Base-by-base conservation (phyloP, 2,329 filamentous ascomycete species). In the Diaporthe vaccinii region DNA sequence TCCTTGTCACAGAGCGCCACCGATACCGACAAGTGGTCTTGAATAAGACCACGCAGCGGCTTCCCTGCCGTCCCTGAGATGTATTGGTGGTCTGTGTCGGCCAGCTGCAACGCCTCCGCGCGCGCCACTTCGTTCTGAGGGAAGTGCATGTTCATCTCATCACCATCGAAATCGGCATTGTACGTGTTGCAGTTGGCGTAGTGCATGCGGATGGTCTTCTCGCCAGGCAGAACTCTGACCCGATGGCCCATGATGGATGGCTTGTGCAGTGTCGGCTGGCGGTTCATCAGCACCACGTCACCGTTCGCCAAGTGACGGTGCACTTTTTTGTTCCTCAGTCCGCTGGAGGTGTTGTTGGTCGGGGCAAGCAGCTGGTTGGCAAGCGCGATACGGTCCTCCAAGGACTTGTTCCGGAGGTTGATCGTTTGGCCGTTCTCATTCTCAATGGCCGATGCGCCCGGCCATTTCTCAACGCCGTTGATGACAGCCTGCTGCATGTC, bases 81-180 rank as follows among this genome's bases (percentile, higher is more conserved):
- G 82, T 99, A 99, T 81, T 99, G 97, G 81, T 98, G 96, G 82
- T 99, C 96, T 3, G 97, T 98, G 82, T 98, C 96, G 51, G 97
- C 97, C 80, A 99, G 93, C 79, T 95, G 94, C 79, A 98, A 90
- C 2, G 97, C 97, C 85, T 99, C 97, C 2, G 96, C 94, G 79
- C 97, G 91, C 22, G 97, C 97, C 78, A 98, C 89, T 82, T 98
- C 97, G 79, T 98, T 98, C 80, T 99, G 97, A 1, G 97, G 97
- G 81, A 99, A 98, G 85, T 99, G 97, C 96, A 99, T 97, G 84
- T 99, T 99, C 97, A 99, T 99, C 84, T 99, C 97, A 82, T 99
- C 97, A 84, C 97, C 97, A 81, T 99, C 97, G 82, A 99, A 99
- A 89, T 99, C 97, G 44, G 97, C 97, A 80, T 99, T 99, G 88